Base-by-base conservation (phyloP, 805 yeast genomes). In the Kurtzmaniella fragi region DNA sequence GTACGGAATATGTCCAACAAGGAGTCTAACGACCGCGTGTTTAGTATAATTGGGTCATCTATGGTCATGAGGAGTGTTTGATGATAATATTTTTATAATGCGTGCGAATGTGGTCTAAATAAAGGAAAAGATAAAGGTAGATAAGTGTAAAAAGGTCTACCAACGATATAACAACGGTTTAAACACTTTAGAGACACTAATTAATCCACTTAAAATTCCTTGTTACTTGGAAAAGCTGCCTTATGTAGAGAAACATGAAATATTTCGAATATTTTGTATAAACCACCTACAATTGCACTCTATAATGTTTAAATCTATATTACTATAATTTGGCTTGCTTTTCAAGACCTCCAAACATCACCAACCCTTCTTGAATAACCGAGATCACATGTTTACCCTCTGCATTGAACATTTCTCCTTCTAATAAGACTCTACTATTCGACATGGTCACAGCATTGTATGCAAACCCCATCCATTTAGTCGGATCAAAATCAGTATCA, bases 291-390 rank as follows among this genome's bases (percentile, higher is more conserved):
- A n/a, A 20, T 20, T 20, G 25, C 5, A 5, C 25, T 20, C 25
- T 20, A 34, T 28, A 32, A 17, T 26, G 26, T 33, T 12, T 42
- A 35, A 2, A 10, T 13, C 5, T 26, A 23, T 20, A 13, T 34
- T 12, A 28, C 32, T 40, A 48, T 17, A 49, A 31, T 36, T 50
- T 48, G 12, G 49, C 53, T 10, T 35, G 38, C 15, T 42, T 28
- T 34, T 52, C 57, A 17, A 57, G 32, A 1, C 56, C 59, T 33
- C 57, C 56, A 37, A 64, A 41, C 50, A 49, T 37, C 51, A 75
- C 41, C 44, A 80, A 60, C 0, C 87, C 88, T 55, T 84, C 89
- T 56, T 84, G 91, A 7, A 78, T 56, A 1, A 80, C 67, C 0
- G 81, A 71, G 2, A 85, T 84, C 2, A 78, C 70, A 41, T 80